Base-by-base conservation (phyloP, 2,329 filamentous ascomycete genomes). In the Lizonia empirigonia region DNA sequence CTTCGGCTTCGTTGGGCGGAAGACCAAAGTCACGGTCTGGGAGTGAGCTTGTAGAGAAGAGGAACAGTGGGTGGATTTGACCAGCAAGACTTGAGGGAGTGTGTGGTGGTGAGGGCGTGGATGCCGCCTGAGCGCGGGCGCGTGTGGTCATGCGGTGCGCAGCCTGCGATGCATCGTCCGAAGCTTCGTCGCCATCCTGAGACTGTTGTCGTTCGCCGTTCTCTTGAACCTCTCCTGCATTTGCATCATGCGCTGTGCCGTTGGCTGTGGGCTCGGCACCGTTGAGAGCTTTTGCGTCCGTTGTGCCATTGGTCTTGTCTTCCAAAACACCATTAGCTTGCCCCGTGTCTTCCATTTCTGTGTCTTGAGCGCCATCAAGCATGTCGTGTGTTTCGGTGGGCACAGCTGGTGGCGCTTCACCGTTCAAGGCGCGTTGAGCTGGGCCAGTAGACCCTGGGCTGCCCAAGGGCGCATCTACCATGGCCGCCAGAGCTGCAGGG, bases 11-110 rank as follows among this genome's bases (percentile, higher is more conserved):
- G 20, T 78, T 74, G 15, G 85, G 79, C 0, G 89, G 89, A 2
- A 95, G 81, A 1, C 87, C 87, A 30, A 89, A 76, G 67, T 91
- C 85, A 47, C 86, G 81, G 68, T 92, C 87, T 2, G 86, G 82
- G 45, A 82, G 79, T 19, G 84, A 82, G 24, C 82, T 77, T 20
- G 76, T 68, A 0, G 90, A 87, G 27, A 87, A 82, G 34, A 85
- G 72, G 72, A 91, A 95, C 64, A 91, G 83, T 3, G 89, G 88
- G 67, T 93, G 88, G 51, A 93, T 82, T 22, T 81, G 82, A n/a
- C 79, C 76, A 4, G 81, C 76, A 12, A 78, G 76, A 16, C 72
- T 69, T 5, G 75, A 74, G 32, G 80, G 78, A 13, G 79, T 79
- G 20, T 76, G 67, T 3, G 77, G 76, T 12, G 76, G 69, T 29